Base-by-base conservation (phyloP, 2,329 filamentous ascomycete species). In the Stromatinia cepivora region DNA sequence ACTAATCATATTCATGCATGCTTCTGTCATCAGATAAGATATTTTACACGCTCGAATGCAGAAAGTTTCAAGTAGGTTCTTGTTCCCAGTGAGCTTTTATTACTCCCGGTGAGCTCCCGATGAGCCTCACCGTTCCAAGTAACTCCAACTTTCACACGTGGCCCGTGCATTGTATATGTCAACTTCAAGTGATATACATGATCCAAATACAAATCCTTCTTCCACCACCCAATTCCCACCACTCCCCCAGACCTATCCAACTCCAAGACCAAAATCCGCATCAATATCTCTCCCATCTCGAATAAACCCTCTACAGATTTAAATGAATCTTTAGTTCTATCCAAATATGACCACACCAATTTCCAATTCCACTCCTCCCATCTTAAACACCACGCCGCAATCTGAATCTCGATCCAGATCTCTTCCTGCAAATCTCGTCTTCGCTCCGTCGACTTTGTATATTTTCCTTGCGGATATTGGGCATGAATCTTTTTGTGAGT, bases 391-490 rank as follows among this genome's bases (percentile, higher is more conserved):
- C 17, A 36, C 53, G 39, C n/a, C n/a, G n/a, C n/a, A n/a, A 36
- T 36, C 36, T 39, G 9, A 11, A 39, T 39, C 36, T 39, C 11
- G 5, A 39, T 4, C 39, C 15, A 10, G 39, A 42, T 42, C 39
- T 2, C 61, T 63, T 10, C 61, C 61, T 1, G 3, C 46, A 13
- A 52, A 52, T 11, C 28, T 63, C 34, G 22, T 22, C 4, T 63
- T 63, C 22, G 22, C 61, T 1, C 61, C 61, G 0, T 63, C 61
- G 4, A 52, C 61, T 8, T 52, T 63, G 15, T 63, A 63, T 39
- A 50, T 52, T 8, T 20, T 63, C n/a, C 46, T 63, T 8, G 61
- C 46, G 22, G 61, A 63, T 28, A 63, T 63, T 9, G 61, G 61
- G 0, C 46, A 52, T 39, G 61, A 63, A 9, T 63, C 61, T 1